Base-by-base conservation (phyloP, 2,329 filamentous ascomycete genomes). In the Colletotrichum sp. region DNA sequence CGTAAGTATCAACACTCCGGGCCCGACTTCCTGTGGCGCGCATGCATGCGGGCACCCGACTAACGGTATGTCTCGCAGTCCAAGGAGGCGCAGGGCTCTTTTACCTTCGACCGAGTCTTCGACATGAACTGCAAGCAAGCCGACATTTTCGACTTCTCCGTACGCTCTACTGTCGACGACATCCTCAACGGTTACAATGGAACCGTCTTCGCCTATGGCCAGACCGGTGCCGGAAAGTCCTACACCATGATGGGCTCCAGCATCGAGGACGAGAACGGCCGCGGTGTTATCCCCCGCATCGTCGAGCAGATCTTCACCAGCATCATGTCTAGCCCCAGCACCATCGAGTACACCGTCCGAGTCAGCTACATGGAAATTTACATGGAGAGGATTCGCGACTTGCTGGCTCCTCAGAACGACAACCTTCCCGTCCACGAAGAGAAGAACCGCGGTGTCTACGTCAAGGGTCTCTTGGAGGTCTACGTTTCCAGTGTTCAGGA, bases 361-460 rank as follows among this genome's bases (percentile, higher is more conserved):
- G 96, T 99, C 83, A 98, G 96, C 85, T 99, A 99, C 86, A 98
- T 99, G 96, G 97, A 99, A 86, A 99, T 99, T 79, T 99, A 99
- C 89, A 99, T 99, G 97, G 97, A 99, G 88, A 93, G 95, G 80
- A 99, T 99, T 84, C 93, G 96, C 81, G 97, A 99, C 92, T 87
- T 99, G 82, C 88, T 99, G 78, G 93, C 94, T 28, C 97, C 97
- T 13, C 94, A 96, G 76, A 98, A 99, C 85, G 96, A 98, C 87
- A 99, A 99, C 83, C 89, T 99, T 68, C 96, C 96, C 1, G 93
- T 99, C n/a, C 97, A 99, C 86, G 97, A 99, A 83, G 97, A 99
- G 86, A 98, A 98, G 90, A 97, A 94, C 83, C 91, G 95, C 76
- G 97, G 97, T 71, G 96, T 99, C 2, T 99, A 99, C 82, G 97